Conservation (phyloP, 2,329 filamentous ascomycete genomes). For the Nemania sp. region DNA sequence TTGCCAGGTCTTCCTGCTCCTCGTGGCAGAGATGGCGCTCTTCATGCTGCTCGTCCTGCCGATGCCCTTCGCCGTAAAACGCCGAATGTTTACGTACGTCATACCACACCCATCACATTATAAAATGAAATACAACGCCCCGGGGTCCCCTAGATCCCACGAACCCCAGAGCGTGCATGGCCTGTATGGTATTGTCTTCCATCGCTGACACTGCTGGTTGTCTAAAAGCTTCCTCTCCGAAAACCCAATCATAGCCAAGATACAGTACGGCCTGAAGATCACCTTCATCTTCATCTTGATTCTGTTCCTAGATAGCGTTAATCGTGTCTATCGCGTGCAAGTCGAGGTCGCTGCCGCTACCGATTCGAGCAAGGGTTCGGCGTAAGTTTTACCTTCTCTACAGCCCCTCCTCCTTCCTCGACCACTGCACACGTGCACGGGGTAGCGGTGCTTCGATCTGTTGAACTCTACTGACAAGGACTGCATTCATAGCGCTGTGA, state of each 20-base stretch:
- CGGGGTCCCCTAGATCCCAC: background rate
- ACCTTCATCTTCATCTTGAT: constrained; percentile 99
- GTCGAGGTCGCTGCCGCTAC: constrained; percentile 77
- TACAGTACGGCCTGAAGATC: constrained; percentile 98
- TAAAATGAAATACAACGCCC: too few species aligned
- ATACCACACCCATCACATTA: background rate
- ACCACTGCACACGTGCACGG: background rate
- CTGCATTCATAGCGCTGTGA: constrained; percentile 57
- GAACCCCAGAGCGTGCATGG: background rate
- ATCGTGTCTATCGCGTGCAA: constrained; percentile 95
- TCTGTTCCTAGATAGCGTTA: constrained; percentile 95
- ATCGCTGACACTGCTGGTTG: constrained; percentile 15
- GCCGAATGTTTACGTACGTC: constrained; percentile 77
- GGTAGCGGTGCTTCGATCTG: constrained; percentile 35
- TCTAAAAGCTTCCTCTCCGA: constrained; percentile 85
- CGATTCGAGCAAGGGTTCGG: constrained; percentile 57
- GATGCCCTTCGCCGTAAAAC: constrained; percentile 82
- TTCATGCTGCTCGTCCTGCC: constrained; percentile 83
- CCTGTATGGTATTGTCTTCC: background rate
- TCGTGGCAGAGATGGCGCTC: constrained; percentile 81
- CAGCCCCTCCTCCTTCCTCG: background rate
- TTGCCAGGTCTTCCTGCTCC: constrained; percentile 76
- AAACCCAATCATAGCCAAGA: constrained; percentile 79
- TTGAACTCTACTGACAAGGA: background rate
- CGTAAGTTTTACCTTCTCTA: constrained; percentile 48